These are phyloP conservation scores for Xylariaceae sp. DNA, from an alignment of 2,329 filamentous ascomycete species.

Conservation along the genomic window DNA sequence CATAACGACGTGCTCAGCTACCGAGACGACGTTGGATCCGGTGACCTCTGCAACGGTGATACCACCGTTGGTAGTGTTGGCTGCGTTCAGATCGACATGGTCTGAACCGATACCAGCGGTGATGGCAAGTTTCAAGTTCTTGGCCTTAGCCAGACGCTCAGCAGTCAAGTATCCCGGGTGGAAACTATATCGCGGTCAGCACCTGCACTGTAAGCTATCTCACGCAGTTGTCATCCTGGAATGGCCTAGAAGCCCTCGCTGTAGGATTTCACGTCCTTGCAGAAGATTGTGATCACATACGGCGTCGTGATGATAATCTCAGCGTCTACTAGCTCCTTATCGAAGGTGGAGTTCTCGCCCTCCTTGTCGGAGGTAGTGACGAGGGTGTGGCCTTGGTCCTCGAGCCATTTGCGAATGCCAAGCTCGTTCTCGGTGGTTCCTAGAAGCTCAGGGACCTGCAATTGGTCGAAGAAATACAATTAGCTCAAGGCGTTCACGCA, in stretches of 20 bases:
- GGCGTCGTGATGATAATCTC: conserved; percentile 99
- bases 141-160: conserved; percentile 93
- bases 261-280: too few relatives aligned
- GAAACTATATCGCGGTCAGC: conserved; percentile 56
- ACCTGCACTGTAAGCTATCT: conserved; percentile 9
- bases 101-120: conserved; percentile 98
- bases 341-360: conserved; percentile 85
- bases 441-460: conserved; percentile 71
- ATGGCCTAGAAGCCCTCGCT: background rate
- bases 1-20: conserved; percentile 99
- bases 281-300: conserved; percentile 42
- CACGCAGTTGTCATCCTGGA: background rate
- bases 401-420: conserved; percentile 93
- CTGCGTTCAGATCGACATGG: conserved; percentile 93
- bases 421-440: conserved; percentile 99
- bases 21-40: conserved; percentile 96
- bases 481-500: conserved; percentile 11
- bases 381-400: conserved; percentile 93
- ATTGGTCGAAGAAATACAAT: conserved; percentile 15
- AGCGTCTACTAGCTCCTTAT: conserved; percentile 92
- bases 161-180: conserved; percentile 97
- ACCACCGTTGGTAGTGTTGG: conserved; percentile 97
- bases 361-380: conserved; percentile 99
- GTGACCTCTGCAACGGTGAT: conserved; percentile 97
- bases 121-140: conserved; percentile 97